These are phyloP conservation scores for Tetrapisispora iriomotensis DNA, from an alignment of 805 yeast species.

Conservation along the genomic window DNA sequence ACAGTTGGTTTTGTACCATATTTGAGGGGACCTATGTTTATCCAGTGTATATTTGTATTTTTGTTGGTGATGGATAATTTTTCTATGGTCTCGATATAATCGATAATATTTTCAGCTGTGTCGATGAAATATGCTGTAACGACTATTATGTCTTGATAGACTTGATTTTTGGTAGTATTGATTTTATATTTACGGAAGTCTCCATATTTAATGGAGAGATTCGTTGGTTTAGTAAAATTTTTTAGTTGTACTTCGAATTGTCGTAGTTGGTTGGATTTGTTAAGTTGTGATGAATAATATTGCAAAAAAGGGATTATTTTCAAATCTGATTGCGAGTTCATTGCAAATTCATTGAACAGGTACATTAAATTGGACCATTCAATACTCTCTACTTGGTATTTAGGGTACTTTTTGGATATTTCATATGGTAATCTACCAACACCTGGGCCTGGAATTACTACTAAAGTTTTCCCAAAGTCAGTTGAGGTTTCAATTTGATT, in stretches of 20 bases:
- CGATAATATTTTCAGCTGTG: constrained; percentile 80
- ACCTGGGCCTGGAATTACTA: constrained; percentile 84
- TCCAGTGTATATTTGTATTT: constrained; percentile 54
- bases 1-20: constrained; percentile 79
- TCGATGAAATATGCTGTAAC: constrained; percentile 75
- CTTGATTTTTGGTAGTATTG: no score
- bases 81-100: constrained; percentile 60
- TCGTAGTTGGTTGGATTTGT: constrained; percentile 42
- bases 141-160: constrained; percentile 41
- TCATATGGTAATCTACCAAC: constrained; percentile 70
- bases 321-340: constrained; percentile 27
- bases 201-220: constrained; percentile 41
- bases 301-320: constrained; percentile 46
- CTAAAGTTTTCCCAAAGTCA: constrained; percentile 34
- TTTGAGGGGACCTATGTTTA: constrained; percentile 85
- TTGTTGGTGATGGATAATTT: constrained; percentile 22
- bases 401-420: constrained; percentile 32
- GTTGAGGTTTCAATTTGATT: constrained; percentile 13
- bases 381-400: constrained; percentile 53
- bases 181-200: constrained; percentile 53
- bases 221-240: constrained; percentile 34
- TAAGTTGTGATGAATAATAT: constrained; percentile 55
- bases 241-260: constrained; percentile 21
- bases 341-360: constrained; percentile 50
- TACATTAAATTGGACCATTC: constrained; percentile 75